These are phyloP conservation scores for Malus hybrid DNA, from an alignment of 331 rosid genomes.

Conservation along the genomic window DNA sequence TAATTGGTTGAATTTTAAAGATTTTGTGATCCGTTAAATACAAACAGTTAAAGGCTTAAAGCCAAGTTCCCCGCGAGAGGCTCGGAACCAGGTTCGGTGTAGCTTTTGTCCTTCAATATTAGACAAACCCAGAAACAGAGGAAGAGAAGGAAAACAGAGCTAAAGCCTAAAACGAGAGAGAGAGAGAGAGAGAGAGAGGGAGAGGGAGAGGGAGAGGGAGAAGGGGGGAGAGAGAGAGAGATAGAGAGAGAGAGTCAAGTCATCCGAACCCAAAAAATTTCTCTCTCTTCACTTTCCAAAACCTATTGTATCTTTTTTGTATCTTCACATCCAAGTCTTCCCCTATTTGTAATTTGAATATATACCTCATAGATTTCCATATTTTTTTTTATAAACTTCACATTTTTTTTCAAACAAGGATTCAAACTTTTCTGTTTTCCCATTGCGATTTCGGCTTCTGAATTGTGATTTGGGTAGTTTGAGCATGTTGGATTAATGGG, in stretches of 20 bases:
- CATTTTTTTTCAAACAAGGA: not conserved
- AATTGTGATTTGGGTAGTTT: not conserved
- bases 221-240: no score
- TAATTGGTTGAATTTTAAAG: not conserved
- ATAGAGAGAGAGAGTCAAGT: not conserved
- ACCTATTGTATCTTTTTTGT: not conserved
- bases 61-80: constrained; percentile 51
- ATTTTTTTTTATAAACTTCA: not conserved
- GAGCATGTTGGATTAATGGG: not conserved
- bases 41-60: constrained; percentile 32
- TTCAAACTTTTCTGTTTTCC: not conserved
- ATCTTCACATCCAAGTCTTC: constrained; percentile 12
- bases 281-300: constrained; percentile 14
- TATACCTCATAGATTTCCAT: not conserved
- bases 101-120: constrained; percentile 37
- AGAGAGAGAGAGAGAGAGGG: constrained; percentile 6
- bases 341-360: constrained; percentile 17
- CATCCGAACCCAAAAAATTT: constrained; percentile 4
- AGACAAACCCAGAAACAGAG: constrained; percentile 26
- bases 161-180: constrained; percentile 9
- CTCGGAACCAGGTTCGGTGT: constrained; percentile 75
- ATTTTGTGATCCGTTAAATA: constrained; percentile 26
- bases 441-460: not conserved
- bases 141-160: not conserved
- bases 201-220: constrained; percentile 25